Evolutionary conservation across 306 rosid genomes (phyloP).

Genomic region (Vicia villosa): DNA sequence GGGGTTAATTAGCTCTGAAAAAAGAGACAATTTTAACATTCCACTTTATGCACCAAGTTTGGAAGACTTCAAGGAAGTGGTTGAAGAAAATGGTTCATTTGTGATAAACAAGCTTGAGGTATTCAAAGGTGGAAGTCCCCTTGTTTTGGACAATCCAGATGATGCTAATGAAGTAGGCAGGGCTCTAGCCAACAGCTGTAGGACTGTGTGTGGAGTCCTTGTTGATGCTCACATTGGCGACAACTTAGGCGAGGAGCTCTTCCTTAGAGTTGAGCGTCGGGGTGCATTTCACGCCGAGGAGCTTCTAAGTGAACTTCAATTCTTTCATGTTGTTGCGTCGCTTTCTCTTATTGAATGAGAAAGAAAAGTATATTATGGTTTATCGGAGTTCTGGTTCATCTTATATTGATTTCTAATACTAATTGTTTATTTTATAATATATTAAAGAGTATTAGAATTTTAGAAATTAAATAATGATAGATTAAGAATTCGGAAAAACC

Average conservation of each 20-base stretch:
- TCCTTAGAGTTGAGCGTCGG: conserved; percentile 59
- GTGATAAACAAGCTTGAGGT: conserved; percentile 77
- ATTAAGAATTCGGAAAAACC: neutral
- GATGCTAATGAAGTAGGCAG: conserved; percentile 71
- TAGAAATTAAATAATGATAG: neutral
- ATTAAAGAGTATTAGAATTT: neutral
- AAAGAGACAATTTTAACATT: conserved; percentile 82
- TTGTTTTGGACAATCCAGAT: conserved; percentile 74
- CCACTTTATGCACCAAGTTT: conserved; percentile 91
- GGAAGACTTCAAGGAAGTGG: conserved; percentile 89
- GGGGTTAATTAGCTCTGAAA: conserved; percentile 70
- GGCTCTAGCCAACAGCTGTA: conserved; percentile 76
- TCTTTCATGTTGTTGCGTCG: conserved; percentile 91
- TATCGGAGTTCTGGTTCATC: neutral
- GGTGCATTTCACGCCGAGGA: conserved; percentile 69
- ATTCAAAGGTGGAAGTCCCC: conserved; percentile 96
- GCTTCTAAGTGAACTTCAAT: conserved; percentile 74
- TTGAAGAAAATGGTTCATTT: conserved; percentile 80
- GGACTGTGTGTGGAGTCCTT: conserved; percentile 81
- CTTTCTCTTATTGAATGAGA: conserved; percentile 58
- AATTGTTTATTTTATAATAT: neutral
- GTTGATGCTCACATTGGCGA: conserved; percentile 95
- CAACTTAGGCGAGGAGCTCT: conserved; percentile 69
- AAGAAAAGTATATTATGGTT: neutral
- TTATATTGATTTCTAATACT: neutral